A percentile compares a stretch with the other conserved stretches of the same genome.
Conservation (phyloP, 2,329 filamentous ascomycete species). For the Metarhizium anisopliae region DNA sequence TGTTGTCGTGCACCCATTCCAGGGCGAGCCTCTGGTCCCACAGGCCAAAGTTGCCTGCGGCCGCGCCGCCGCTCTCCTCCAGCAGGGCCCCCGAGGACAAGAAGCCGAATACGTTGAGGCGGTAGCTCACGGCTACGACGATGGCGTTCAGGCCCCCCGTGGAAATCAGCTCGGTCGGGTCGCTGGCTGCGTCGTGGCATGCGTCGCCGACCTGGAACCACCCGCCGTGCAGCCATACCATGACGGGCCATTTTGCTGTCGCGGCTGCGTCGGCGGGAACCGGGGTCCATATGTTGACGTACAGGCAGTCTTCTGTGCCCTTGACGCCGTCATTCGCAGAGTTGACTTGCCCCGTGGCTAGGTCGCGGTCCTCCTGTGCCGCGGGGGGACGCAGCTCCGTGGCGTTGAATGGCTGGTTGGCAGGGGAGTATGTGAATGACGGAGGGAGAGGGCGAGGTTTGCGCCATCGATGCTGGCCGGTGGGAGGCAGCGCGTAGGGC, state of each 20-base stretch:
- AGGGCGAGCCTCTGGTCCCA: constrained; percentile 40
- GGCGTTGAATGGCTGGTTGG: constrained; percentile 24
- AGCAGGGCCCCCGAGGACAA: constrained; percentile 30
- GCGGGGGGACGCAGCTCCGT: constrained; percentile 27
- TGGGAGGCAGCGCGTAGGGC: constrained; percentile 31
- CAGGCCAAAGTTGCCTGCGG: constrained; percentile 29
- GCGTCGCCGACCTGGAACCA: constrained; percentile 39
- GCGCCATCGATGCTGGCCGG: constrained; percentile 26
- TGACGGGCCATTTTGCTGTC: constrained; percentile 19
- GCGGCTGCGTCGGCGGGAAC: constrained; percentile 10
- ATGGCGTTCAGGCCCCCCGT: constrained; percentile 27
- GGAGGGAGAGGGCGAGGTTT: constrained; percentile 24
- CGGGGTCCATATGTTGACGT: constrained; percentile 38
- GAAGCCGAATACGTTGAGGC: constrained; percentile 36
- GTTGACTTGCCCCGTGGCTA: not conserved
- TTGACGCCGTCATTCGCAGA: constrained; percentile 7
- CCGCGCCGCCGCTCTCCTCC: constrained; percentile 12
- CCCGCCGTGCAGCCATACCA: constrained; percentile 32
- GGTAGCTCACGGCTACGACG: constrained; percentile 27
- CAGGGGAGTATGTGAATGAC: constrained; percentile 17
- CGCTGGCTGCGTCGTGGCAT: constrained; percentile 30
- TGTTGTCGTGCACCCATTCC: constrained; percentile 41
- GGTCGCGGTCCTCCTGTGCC: constrained; percentile 21
- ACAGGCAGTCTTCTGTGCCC: constrained; percentile 35
- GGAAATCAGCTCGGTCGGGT: constrained; percentile 33